Evolutionary conservation across 805 yeast species (phyloP), one percentile per base, ranked within the genome.

Genomic region (Novakomyces olei): DNA sequence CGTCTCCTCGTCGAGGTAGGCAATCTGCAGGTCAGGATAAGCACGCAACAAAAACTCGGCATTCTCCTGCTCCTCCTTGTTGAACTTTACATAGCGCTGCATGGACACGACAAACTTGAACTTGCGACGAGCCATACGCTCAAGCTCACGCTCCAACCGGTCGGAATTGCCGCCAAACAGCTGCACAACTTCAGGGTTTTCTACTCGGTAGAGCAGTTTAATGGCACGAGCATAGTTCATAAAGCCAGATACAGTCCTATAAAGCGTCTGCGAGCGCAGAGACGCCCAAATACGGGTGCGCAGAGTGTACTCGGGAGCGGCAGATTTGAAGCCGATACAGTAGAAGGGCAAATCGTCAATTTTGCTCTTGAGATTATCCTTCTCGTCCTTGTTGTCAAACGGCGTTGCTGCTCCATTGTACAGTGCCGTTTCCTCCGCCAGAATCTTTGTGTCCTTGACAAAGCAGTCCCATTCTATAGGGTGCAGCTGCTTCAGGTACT

Each of bases 241-340:
- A 62, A 85, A 88, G 49, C 98, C 98, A 35, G 94, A 78, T 34
- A 85, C 85, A 30, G 98, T 88, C 57, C 98, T 74, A 61, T 85
- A 85, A 47, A 85, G 61, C 23, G 98, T 88, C 63, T 85, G 98
- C 26, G 94, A 76, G 58, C 98, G 72, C 47, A 88, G 67, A 18
- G 96, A 85, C 26, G 98, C 98, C 98, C 98, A 85, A 45, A 85
- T 80, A 61, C 98, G 68, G 6, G 96, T 88, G 61, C 98, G 73
- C 49, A 88, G 60, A 35, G 92, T 79, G 59, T 79, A 88, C 53
- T 83, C 94, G 25, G 95, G 95, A 37, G 93, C 91, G 45, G 95
- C 94, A 46, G 91, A 72, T 60, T 88, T 85, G 71, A 80, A 85
- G 54, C 96, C 98, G 51, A 85, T 77, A 54, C 92, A 78, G 61